These are phyloP conservation scores for Periconia macrospinosa DNA, from an alignment of 2,329 filamentous ascomycete genomes.

Conservation along the genomic window DNA sequence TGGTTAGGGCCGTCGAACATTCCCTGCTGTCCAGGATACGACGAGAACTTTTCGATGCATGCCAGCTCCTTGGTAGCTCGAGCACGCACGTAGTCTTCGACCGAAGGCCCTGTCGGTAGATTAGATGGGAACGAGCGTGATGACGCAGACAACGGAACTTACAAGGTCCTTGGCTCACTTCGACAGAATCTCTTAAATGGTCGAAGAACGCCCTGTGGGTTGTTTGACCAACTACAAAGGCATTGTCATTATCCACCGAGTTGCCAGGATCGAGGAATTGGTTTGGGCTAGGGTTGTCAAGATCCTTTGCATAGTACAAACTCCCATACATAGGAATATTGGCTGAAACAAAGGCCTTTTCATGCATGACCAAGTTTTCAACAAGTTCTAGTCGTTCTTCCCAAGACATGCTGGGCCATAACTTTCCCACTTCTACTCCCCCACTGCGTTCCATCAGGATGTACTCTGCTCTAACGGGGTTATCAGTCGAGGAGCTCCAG, in stretches of 20 bases:
- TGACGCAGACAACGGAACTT: slow-evolving; percentile 10
- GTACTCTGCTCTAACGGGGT: slow-evolving; percentile 29
- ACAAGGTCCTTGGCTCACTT: slow-evolving; percentile 20
- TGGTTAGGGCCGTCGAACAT: slow-evolving; percentile 24
- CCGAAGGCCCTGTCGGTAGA: slow-evolving; percentile 16
- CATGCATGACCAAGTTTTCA: slow-evolving; percentile 13
- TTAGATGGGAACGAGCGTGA: slow-evolving; percentile 14
- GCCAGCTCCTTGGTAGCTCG: slow-evolving; percentile 18
- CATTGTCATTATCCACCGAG: slow-evolving; percentile 9
- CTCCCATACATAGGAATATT: slow-evolving; percentile 17
- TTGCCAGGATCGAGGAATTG: slow-evolving; percentile 9
- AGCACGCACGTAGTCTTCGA: slow-evolving; percentile 16
- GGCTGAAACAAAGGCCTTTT: slow-evolving; percentile 15
- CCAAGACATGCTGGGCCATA: slow-evolving; percentile 15
- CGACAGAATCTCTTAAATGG: slow-evolving; percentile 16
- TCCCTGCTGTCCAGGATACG: slow-evolving; percentile 15
- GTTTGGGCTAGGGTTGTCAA: slow-evolving; percentile 6
- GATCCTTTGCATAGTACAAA: slow-evolving; percentile 22
- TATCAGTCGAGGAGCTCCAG: slow-evolving; percentile 27
- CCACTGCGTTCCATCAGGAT: slow-evolving; percentile 18
- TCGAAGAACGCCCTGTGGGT: slow-evolving; percentile 19
- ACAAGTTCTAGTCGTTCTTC: slow-evolving; percentile 15
- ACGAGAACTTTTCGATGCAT: slow-evolving; percentile 18
- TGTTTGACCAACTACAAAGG: slow-evolving; percentile 17
- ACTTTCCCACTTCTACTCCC: slow-evolving; percentile 16